Evolutionary conservation across 164 flowering plant genomes (phyloP).

Genomic region (Vitis riparia): DNA sequence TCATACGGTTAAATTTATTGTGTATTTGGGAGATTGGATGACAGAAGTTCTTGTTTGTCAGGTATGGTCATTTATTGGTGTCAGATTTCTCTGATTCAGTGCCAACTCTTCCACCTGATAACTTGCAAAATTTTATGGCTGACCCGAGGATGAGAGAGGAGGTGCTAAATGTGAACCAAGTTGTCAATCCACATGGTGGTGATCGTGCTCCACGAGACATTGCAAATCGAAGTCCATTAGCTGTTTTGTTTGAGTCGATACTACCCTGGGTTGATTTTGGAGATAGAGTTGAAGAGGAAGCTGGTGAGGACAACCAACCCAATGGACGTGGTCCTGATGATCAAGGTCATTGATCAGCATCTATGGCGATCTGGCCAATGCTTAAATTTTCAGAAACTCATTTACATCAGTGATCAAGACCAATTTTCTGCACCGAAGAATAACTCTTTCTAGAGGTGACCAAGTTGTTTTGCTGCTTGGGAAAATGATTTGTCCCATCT

Average conservation of each 20-base stretch:
- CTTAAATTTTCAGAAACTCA: too few species aligned
- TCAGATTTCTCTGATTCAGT: constrained; percentile 82
- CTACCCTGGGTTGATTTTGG: constrained; percentile 80
- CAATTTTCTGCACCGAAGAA: too few species aligned
- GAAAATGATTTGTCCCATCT: too few species aligned
- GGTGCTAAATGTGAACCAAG: constrained; percentile 33
- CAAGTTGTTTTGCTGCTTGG: too few species aligned
- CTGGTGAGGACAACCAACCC: constrained; percentile 22
- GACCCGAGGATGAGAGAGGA: constrained; percentile 55
- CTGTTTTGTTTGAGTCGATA: constrained; percentile 74
- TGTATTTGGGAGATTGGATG: neutral
- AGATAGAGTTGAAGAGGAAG: constrained; percentile 27
- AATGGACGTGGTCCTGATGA: constrained; percentile 26
- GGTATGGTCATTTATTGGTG: constrained; percentile 79
- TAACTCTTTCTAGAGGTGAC: too few species aligned
- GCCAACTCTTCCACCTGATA: constrained; percentile 82
- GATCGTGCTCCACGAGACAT: constrained; percentile 51
- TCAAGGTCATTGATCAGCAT: constrained; percentile 7
- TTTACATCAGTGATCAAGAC: too few species aligned
- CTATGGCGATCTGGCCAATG: too few species aligned
- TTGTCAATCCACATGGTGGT: constrained; percentile 24
- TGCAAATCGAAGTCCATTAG: constrained; percentile 55
- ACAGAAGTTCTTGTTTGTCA: constrained; percentile 15
- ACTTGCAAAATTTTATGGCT: constrained; percentile 67
- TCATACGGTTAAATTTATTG: neutral